Evolutionary conservation across 2,329 filamentous ascomycete genomes (phyloP), one percentile per base, ranked within the genome.

Genomic region (Phaeosphaeria sp.): DNA sequence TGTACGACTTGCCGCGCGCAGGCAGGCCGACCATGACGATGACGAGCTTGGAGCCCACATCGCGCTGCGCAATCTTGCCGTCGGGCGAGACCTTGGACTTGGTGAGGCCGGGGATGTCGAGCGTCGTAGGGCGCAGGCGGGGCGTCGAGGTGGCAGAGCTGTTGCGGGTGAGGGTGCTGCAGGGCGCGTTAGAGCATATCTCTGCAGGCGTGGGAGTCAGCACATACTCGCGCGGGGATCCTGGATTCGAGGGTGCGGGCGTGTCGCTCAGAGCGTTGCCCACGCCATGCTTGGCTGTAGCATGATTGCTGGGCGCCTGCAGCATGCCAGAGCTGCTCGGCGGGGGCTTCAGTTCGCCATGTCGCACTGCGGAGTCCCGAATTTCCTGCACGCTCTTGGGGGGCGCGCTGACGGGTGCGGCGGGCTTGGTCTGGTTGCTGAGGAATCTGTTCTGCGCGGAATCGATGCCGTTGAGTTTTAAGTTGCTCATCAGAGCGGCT

Each of bases 1-100:
- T 96, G 79, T 99, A 99, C 54, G 93, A 97, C 81, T 99, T 99
- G 74, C 95, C 95, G 71, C 95, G 86, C 9, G 95, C 95, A 2
- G 95, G 95, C 69, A 99, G 81, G 63, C 95, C 95, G 59, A 99
- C 95, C 95, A 99, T 99, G 76, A 99, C 89, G 71, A 99, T 96
- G 74, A 98, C 92, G 61, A 99, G 84, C 83, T 99, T 99, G 42
- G 95, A 91, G 49, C 93, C 95, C 49, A 99, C 91, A 84, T 99
- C 95, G 72, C 94, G 87, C 74, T 94, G 89, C 54, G 95, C 90
- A 68, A 99, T 99, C 70, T 92, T 89, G 66, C 95, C 95, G 77
- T 99, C 95, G 8, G 95, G 95, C 1, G 95, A 99, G 49, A 96
- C 92, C 73, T 92, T 92, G 59, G 94, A 98, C 72, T 93, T 91